Conservation (phyloP, 495 filamentous ascomycete species). For the Podospora pseudopauciseta region DNA sequence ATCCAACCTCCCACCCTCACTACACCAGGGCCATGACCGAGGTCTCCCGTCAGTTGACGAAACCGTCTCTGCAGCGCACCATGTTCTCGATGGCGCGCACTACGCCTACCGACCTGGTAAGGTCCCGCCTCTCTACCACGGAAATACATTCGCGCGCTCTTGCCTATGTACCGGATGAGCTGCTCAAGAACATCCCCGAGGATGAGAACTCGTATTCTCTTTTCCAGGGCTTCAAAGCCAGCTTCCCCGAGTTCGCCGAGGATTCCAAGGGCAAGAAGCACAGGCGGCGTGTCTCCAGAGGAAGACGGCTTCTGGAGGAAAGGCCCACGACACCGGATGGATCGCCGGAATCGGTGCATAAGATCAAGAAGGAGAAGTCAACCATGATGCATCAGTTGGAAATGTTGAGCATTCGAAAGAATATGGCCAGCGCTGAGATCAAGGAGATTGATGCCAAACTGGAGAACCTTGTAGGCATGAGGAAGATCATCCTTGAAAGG, state of each 20-base stretch:
- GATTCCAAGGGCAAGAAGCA: constrained; percentile 67
- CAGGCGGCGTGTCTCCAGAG: constrained; percentile 64
- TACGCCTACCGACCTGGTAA: constrained; percentile 84
- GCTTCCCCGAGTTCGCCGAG: constrained; percentile 68
- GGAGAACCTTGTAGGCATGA: constrained; percentile 87
- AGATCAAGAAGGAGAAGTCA: constrained; percentile 73
- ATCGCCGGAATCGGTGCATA: constrained; percentile 60
- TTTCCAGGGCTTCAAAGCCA: constrained; percentile 94
- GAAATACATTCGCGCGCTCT: constrained; percentile 96
- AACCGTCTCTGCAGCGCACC: constrained; percentile 77
- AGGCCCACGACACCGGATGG: constrained; percentile 43
- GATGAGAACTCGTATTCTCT: constrained; percentile 81
- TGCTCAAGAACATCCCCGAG: constrained; percentile 83
- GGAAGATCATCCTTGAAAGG: constrained; percentile 86
- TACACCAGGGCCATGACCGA: constrained; percentile 87
- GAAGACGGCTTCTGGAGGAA: constrained; percentile 69
- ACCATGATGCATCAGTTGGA: constrained; percentile 77
- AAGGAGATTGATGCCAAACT: constrained; percentile 96
- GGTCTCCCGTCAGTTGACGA: constrained; percentile 80
- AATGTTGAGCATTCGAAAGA: constrained; percentile 89
- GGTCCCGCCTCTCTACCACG: constrained; percentile 81
- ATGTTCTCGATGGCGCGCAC: constrained; percentile 87
- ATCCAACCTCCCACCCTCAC: constrained; percentile 56
- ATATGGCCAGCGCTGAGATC: constrained; percentile 96
- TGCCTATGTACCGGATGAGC: constrained; percentile 83